Conservation (phyloP, 1,284 basidiomycete species). For the Ustilago curta region DNA sequence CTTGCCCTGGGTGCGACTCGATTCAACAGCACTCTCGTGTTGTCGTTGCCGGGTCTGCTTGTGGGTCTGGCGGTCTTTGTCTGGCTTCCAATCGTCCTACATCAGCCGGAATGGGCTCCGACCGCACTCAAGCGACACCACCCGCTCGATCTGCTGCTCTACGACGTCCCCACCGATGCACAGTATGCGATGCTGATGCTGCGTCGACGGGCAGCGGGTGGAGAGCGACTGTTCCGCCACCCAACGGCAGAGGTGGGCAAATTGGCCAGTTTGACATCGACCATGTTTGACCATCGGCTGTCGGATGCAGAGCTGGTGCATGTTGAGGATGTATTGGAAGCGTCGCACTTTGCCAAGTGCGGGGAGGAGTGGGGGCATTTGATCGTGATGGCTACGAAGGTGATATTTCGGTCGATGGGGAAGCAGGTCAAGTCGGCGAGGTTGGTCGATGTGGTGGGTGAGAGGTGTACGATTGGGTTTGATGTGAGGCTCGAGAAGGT, state of each 20-base stretch:
- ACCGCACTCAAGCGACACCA: conserved; percentile 18
- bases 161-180: conserved; percentile 57
- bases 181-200: conserved; percentile 49
- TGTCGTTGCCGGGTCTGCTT: conserved; percentile 35
- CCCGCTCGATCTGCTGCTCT: conserved; percentile 43
- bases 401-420: conserved; percentile 31
- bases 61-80: conserved; percentile 46
- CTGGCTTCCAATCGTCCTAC: conserved; percentile 44
- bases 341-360: conserved; percentile 13
- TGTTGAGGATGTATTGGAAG: conserved; percentile 27
- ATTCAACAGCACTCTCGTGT: conserved; percentile 10
- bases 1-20: conserved; percentile 16
- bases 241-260: background rate
- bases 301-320: conserved; percentile 28
- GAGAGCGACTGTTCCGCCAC: conserved; percentile 35
- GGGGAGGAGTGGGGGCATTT: conserved; percentile 21
- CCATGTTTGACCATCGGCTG: conserved; percentile 32
- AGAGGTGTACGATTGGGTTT: conserved; percentile 25
- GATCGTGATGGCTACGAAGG: conserved; percentile 20
- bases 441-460: conserved; percentile 11
- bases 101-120: conserved; percentile 48
- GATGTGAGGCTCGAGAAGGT: conserved; percentile 39
- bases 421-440: conserved; percentile 3
- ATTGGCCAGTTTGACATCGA: conserved; percentile 12
- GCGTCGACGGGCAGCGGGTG: conserved; percentile 40